Evolutionary conservation across 192 early-diverging fungal species (phyloP).

Genomic region (Backusella tarrabulga): DNA sequence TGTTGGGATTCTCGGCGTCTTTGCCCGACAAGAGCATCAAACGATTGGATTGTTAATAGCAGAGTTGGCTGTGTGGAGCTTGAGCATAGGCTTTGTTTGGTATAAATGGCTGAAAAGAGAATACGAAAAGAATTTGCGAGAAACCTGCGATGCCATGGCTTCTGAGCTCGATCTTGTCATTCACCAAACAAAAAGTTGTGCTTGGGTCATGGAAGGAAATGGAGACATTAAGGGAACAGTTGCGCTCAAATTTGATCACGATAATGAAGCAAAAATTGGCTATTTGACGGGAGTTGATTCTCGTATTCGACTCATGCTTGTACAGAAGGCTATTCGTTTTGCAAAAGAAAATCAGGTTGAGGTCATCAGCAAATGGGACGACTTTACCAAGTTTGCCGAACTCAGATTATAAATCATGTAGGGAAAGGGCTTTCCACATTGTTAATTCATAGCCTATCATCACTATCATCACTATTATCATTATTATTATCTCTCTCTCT

Average conservation of each 20-base stretch:
- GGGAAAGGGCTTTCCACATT: background rate
- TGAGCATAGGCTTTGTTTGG: conserved; percentile 7
- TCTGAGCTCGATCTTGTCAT: background rate
- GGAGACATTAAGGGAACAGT: conserved; percentile 4
- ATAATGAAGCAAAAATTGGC: conserved; percentile 16
- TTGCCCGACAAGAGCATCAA: background rate
- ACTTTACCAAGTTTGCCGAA: background rate
- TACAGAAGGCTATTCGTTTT: conserved; percentile 20
- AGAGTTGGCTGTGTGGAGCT: conserved; percentile 14
- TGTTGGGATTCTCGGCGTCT: background rate
- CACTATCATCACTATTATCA: too few relatives aligned
- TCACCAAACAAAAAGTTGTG: conserved; percentile 7
- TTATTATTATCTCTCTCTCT: too few relatives aligned
- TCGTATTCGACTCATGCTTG: background rate
- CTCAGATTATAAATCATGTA: background rate
- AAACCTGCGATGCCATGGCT: background rate
- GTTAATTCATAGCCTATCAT: background rate
- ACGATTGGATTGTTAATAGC: background rate
- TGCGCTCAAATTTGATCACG: background rate
- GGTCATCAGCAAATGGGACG: conserved; percentile 20
- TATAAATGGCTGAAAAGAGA: conserved; percentile 3
- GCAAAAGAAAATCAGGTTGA: conserved; percentile 18
- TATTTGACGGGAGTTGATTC: conserved; percentile 4
- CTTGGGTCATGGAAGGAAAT: conserved; percentile 18
- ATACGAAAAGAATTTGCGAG: background rate